These are phyloP conservation scores for Ilex asprella DNA, from an alignment of 257 asterid genomes.

Conservation along the genomic window DNA sequence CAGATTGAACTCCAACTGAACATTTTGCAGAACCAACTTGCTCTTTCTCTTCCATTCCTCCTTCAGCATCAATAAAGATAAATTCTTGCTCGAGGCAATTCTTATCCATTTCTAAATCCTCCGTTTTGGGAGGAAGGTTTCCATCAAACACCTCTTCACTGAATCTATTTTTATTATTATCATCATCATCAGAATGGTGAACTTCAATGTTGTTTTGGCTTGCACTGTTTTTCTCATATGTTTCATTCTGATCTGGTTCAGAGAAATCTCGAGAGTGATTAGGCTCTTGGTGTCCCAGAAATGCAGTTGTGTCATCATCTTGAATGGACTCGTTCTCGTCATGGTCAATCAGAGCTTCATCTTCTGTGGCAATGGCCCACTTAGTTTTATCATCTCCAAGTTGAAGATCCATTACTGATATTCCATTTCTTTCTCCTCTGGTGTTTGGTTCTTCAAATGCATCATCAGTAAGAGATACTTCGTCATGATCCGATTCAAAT, in stretches of 20 bases:
- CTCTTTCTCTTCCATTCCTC: neutral
- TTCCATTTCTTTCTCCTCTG: neutral
- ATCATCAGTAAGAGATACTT: neutral
- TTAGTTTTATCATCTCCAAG: neutral
- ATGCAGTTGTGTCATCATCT: neutral
- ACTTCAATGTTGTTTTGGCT: too few relatives aligned
- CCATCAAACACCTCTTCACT: neutral
- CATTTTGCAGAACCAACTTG: neutral
- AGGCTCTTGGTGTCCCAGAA: conserved; percentile 4
- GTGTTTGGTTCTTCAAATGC: neutral
- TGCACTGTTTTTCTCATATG: neutral
- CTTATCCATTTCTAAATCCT: neutral
- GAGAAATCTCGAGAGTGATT: neutral
- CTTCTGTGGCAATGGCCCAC: too few relatives aligned
- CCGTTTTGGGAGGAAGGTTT: neutral
- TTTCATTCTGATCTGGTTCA: neutral
- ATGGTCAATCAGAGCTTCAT: neutral
- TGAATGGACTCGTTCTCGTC: neutral
- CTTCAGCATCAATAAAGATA: neutral
- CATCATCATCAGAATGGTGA: too few relatives aligned
- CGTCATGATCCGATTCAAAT: neutral
- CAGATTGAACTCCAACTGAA: neutral
- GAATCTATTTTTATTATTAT: too few relatives aligned
- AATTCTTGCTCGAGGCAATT: neutral
- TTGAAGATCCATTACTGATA: conserved; percentile 3